Conservation (phyloP, 1,284 basidiomycete species). For the Ceratobasidium sp. region DNA sequence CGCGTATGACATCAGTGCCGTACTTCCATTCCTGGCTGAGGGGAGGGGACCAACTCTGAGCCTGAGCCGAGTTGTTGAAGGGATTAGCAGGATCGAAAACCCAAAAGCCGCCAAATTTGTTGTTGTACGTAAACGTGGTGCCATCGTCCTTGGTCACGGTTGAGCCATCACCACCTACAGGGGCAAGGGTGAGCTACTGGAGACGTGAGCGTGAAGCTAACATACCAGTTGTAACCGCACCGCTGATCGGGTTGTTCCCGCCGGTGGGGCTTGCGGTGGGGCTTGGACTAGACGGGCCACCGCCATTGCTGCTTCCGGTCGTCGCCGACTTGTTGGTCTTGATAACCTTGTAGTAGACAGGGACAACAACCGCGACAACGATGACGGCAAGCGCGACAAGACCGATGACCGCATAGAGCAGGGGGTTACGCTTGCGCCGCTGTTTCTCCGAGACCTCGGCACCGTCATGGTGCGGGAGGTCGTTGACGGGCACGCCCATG, state of each 20-base stretch:
- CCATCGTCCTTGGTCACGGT: slow-evolving; percentile 58
- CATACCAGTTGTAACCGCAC: slow-evolving; percentile 37
- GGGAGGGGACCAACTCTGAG: slow-evolving; percentile 78
- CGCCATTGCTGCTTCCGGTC: slow-evolving; percentile 42
- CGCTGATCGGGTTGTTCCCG: slow-evolving; percentile 14
- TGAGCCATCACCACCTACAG: slow-evolving; percentile 59
- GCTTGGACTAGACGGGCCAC: slow-evolving; percentile 11
- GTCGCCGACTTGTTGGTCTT: slow-evolving; percentile 36
- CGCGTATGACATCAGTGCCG: slow-evolving; percentile 70
- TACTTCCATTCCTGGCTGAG: slow-evolving; percentile 77
- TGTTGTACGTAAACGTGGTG: slow-evolving; percentile 59
- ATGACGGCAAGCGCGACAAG: slow-evolving; percentile 35
- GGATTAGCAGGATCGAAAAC: slow-evolving; percentile 74
- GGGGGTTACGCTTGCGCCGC: slow-evolving; percentile 14
- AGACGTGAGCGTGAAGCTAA: too few species aligned
- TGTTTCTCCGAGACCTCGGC: slow-evolving; percentile 2
- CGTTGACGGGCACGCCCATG: slow-evolving; percentile 26
- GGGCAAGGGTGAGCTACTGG: slow-evolving; percentile 56
- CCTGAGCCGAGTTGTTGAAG: slow-evolving; percentile 74
- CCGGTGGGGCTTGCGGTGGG: too few species aligned
- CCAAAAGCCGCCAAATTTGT: slow-evolving; percentile 60
- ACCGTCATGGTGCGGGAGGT: slow-evolving; percentile 3
- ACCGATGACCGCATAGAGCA: slow-evolving; percentile 28
- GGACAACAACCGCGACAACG: slow-evolving; percentile 48
- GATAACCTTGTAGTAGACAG: slow-evolving; percentile 49